A percentile compares a stretch with the other conserved stretches of the same genome.
phyloP scores from a whole-genome alignment of 2,329 filamentous ascomycete species.

The Knufia fluminis region DNA sequence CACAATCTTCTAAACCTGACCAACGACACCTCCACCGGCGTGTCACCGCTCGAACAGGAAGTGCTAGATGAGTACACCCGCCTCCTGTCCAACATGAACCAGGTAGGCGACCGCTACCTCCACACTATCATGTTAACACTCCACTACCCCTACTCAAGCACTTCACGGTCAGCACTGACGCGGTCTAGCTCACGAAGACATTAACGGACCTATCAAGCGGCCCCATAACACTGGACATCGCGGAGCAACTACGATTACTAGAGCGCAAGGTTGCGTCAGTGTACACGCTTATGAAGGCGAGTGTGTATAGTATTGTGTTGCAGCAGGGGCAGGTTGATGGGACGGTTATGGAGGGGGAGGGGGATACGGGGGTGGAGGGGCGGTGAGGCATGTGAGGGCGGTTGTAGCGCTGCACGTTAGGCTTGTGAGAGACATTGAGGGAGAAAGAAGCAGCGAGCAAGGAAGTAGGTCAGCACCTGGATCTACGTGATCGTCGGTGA shows the following conservation, averaged over 20 bases:
- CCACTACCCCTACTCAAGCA: no score
- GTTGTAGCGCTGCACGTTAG: no score
- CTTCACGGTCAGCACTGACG: no score
- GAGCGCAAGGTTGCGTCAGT: conserved; percentile 93
- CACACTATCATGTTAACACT: no score
- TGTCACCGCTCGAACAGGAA: conserved; percentile 70
- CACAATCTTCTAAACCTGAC: conserved; percentile 12
- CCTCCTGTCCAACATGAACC: conserved; percentile 82
- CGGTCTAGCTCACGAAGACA: conserved; percentile 53
- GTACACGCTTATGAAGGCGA: conserved; percentile 92
- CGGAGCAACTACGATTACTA: conserved; percentile 75
- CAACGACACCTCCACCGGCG: conserved; percentile 9
- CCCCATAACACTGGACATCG: conserved; percentile 65
- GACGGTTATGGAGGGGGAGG: conserved; percentile 14
- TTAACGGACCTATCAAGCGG: conserved; percentile 57
- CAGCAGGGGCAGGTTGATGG: conserved; percentile 53
- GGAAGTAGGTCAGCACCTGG: no score
- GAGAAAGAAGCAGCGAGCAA: no score
- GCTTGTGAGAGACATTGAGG: no score
- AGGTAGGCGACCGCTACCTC: no score
- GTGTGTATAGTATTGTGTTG: conserved; percentile 95
- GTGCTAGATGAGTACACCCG: conserved; percentile 89
- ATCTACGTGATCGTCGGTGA: no score
- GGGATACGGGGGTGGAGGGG: neutral
- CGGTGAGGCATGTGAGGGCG: neutral